Evolutionary conservation across 1,139 yeast genomes (phyloP), one percentile per base, ranked within the genome.

Genomic region (Blastobotrys indianensis): DNA sequence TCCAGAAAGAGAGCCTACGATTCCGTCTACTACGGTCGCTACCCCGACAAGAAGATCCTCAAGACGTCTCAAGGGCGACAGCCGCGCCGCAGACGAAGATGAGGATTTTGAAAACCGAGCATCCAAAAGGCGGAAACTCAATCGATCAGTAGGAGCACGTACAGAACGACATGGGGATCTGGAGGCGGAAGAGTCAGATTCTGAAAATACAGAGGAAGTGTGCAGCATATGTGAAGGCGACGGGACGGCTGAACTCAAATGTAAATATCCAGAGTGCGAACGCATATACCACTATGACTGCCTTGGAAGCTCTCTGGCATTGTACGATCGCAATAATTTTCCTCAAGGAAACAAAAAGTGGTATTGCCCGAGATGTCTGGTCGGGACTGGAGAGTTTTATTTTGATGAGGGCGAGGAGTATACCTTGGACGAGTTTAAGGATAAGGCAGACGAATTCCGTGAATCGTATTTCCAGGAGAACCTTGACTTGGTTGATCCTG

Each of bases 341-440:
- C 56, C 81, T 28, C 59, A 42, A 13, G 39, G 46, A 51, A 15
- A 39, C 9, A 32, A 34, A 6, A 33, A 39, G 9, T 88, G 96
- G 95, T 82, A 73, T 59, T 90, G 97, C 63, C 83, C 82, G 41
- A 76, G 76, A 51, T 90, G 97, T 62, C 69, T 90, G 12, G 73
- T 85, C 5, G 96, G 95, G 0, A 84, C 90, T 1, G 94, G 94
- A 1, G 92, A 82, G 55, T 90, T 87, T 60, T 95, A 95, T 0
- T 90, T 90, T 63, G 90, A 84, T 55, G 94, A 85, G 53, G 80
- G 83, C 16, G 71, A 76, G 37, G 72, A 74, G 48, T 86, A 84
- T 59, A 71, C 82, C 0, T 66, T 80, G 17, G 56, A 63, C 0
- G 81, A 83, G 49, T 90, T 88, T 62, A 74, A 74, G 50, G 64